These are phyloP conservation scores for Pseudogymnoascus destructans DNA, from an alignment of 2,329 filamentous ascomycete genomes.

Conservation along the genomic window DNA sequence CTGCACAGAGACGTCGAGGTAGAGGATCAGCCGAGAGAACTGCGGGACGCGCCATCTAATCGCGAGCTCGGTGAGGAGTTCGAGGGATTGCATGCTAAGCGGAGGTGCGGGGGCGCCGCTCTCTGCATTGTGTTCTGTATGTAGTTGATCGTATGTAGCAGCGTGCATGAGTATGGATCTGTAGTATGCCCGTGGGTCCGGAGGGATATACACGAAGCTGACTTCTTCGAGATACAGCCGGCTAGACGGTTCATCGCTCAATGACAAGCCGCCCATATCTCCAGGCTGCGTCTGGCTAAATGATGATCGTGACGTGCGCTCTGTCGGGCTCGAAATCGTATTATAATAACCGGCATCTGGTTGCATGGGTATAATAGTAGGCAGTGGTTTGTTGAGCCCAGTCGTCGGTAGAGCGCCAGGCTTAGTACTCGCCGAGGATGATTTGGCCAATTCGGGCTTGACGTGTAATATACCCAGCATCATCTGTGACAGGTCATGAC, in stretches of 20 bases:
- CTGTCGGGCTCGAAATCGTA: constrained; percentile 36
- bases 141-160: constrained; percentile 50
- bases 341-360: constrained; percentile 29
- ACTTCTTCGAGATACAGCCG: constrained; percentile 39
- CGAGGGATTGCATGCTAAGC: constrained; percentile 65
- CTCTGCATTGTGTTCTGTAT: constrained; percentile 36
- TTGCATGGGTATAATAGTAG: constrained; percentile 39
- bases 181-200: constrained; percentile 71
- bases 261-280: constrained; percentile 24
- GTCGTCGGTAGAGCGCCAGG: constrained; percentile 29
- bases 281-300: constrained; percentile 30
- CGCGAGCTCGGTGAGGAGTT: constrained; percentile 74
- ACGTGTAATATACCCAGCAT: constrained; percentile 82
- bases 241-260: constrained; percentile 22
- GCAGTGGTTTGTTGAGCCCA: constrained; percentile 44
- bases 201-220: constrained; percentile 79
- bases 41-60: constrained; percentile 81
- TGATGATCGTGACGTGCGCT: constrained; percentile 24
- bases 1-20: constrained; percentile 72
- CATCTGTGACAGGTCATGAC: constrained; percentile 77
- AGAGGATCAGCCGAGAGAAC: constrained; percentile 64
- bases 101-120: constrained; percentile 31
- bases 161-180: constrained; percentile 69
- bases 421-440: constrained; percentile 33
- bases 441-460: constrained; percentile 70